Evolutionary conservation across 768 basidiomycete genomes (phyloP), one percentile per base, ranked within the genome.

Genomic region (Mycena venus): DNA sequence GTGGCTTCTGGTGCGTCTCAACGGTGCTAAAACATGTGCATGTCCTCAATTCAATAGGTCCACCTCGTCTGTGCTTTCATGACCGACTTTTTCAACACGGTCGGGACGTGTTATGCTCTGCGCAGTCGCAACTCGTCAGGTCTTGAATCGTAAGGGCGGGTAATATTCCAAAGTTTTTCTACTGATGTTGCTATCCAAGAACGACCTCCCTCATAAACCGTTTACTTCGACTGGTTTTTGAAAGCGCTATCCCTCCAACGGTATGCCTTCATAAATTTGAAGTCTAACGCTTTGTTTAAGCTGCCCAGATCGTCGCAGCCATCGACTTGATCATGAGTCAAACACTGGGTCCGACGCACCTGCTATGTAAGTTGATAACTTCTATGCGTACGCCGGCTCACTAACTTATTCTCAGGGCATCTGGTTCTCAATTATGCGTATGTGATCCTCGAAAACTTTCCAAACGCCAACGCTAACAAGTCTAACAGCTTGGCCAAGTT

Each of bases 301-400:
- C 4, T 27, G 27, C 32, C 6, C 31, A 71, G 70, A 12, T 73
- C 17, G 51, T 71, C 21, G 74, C 70, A 4, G 53, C 66, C 14
- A 60, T 72, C 21, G 74, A 75, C 44, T 49, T 75, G 34, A 60
- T 75, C 60, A 68, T 72, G 70, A 63, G 23, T 17, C 74, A 72
- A 40, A 75, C 74, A 2, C 38, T 75, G 0, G 55, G 34, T 36
- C 0, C 12, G 17, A 23, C 23, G 14, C 66, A 75, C 17, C 34
- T 75, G 25, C 55, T 75, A n/a, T 75, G 74, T 73, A 55, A 0
- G 72, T 55, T 25, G 36, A 42, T 27, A 17, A 2, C 9, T 25
- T 44, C 11, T 36, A 58, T 29, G 34, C 25, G 1, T 36, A 38
- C 12, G 10, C 17, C 10, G 3, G 11, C 70, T 64, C 40, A 64